These are phyloP conservation scores for Phytophthora megakarya DNA, from an alignment of 352 stramenopile species.

Conservation along the genomic window DNA sequence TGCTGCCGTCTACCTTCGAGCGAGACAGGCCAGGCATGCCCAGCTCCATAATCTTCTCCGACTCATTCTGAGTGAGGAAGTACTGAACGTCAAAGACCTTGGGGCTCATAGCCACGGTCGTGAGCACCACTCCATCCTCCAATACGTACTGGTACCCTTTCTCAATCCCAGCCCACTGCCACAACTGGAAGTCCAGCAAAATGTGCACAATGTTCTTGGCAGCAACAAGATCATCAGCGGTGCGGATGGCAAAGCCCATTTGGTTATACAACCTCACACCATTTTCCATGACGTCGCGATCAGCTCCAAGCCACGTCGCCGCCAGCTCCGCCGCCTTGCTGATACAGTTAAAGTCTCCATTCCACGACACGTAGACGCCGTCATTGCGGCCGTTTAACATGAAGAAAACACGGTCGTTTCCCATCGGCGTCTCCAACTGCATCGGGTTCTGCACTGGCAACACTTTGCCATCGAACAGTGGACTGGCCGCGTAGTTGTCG, in stretches of 20 bases:
- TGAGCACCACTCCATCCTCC: constrained; percentile 70
- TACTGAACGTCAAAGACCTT: constrained; percentile 81
- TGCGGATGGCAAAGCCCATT: constrained; percentile 60
- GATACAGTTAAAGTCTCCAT: constrained; percentile 68
- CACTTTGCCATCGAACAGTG: constrained; percentile 42
- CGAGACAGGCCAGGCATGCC: constrained; percentile 54
- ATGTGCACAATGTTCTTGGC: constrained; percentile 73
- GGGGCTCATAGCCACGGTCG: constrained; percentile 62
- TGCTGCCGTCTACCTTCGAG: constrained; percentile 70
- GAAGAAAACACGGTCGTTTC: constrained; percentile 69
- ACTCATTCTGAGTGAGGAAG: constrained; percentile 65
- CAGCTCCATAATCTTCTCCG: constrained; percentile 57
- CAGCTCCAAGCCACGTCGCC: constrained; percentile 63
- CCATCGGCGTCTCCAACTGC: constrained; percentile 28
- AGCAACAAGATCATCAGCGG: constrained; percentile 44
- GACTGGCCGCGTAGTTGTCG: constrained; percentile 32
- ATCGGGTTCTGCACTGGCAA: constrained; percentile 55
- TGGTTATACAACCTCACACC: constrained; percentile 74
- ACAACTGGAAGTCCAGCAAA: constrained; percentile 82
- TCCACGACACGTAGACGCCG: constrained; percentile 75
- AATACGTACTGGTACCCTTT: constrained; percentile 69
- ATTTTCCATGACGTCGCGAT: constrained; percentile 65
- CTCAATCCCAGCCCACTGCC: constrained; percentile 79
- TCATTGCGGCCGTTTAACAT: constrained; percentile 84
- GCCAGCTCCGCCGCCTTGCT: constrained; percentile 47